A percentile compares a stretch with the other conserved stretches of the same genome.
phyloP scores from a whole-genome alignment of 192 early-diverging fungal species.

The Podila verticillata region DNA sequence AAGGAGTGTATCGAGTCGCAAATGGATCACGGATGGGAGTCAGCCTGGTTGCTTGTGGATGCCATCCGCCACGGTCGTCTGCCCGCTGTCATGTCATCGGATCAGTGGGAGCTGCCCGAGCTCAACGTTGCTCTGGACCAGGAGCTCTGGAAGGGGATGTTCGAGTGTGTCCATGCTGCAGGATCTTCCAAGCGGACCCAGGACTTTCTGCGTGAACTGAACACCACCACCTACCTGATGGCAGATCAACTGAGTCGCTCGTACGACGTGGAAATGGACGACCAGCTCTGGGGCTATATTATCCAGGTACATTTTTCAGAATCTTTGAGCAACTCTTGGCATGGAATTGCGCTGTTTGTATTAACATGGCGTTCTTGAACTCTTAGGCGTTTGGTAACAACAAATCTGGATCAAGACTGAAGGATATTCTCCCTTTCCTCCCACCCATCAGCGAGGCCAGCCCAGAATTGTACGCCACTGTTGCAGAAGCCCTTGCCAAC shows the following conservation, averaged over 20 bases:
- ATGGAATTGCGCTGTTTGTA: neutral
- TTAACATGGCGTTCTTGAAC: neutral
- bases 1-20: neutral
- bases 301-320: conserved; percentile 7
- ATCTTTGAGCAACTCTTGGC: neutral
- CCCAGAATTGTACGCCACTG: conserved; percentile 7
- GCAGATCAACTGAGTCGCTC: conserved; percentile 29
- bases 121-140: conserved; percentile 20
- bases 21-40: conserved; percentile 8
- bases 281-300: conserved; percentile 35
- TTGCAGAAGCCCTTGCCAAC: conserved; percentile 31
- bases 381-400: conserved; percentile 29
- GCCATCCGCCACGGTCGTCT: conserved; percentile 42
- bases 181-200: too few species aligned
- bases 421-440: conserved; percentile 11
- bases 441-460: neutral
- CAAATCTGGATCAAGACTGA: conserved; percentile 8
- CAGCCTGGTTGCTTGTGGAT: conserved; percentile 27
- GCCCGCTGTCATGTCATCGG: conserved; percentile 34
- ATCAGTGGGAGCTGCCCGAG: conserved; percentile 48
- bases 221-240: conserved; percentile 28
- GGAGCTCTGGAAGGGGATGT: conserved; percentile 39
- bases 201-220: conserved; percentile 7
- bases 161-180: conserved; percentile 21
- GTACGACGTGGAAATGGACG: conserved; percentile 25